Base-by-base conservation (phyloP, 2,329 filamentous ascomycete genomes). In the Cadophora malorum region DNA sequence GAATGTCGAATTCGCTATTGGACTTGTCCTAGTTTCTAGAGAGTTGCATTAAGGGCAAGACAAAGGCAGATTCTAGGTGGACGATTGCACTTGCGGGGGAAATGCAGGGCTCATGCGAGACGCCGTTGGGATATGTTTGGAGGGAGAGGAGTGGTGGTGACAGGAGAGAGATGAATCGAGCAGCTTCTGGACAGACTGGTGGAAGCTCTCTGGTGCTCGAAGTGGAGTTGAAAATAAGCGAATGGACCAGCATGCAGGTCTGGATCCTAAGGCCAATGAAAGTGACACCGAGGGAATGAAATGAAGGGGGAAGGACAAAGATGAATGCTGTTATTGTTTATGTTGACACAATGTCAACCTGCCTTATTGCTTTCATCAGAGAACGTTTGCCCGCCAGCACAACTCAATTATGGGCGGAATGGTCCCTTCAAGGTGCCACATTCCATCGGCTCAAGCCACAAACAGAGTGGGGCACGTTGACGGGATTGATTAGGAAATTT, bases 31-130 rank as follows among this genome's bases (percentile, higher is more conserved):
- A 72, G 38, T 61, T 70, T 67, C 68, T 69, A 62, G 60, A 67
- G 61, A 67, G 69, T 71, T 71, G 72, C 74, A 76, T 74, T 67
- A 69, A 67, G 72, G 73, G 72, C 71, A 69, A 72, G 69, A 61
- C 9, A 41, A 38, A 65, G 47, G 56, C 19, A 49, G 59, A 70
- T 61, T 58, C 45, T 70, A 52, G 31, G 65, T 47, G 33, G 65
- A 28, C n/a, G 23, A 64, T 63, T 31, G 35, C 64, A 67, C 23
- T 50, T 52, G 55, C 33, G 65, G 67, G 31, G 33, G 64, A 49
- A 31, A 62, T 33, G 65, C 47, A 67, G 53, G 65, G 59, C 62
- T 69, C 63, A 71, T 72, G 71, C 70, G 71, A 70, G 65, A 72
- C 53, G 67, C 70, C 68, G 69, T 53, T 59, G 28, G 52, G 53